Evolutionary conservation across 2,329 filamentous ascomycete genomes (phyloP).

Genomic region (Neofusicoccum sp.): DNA sequence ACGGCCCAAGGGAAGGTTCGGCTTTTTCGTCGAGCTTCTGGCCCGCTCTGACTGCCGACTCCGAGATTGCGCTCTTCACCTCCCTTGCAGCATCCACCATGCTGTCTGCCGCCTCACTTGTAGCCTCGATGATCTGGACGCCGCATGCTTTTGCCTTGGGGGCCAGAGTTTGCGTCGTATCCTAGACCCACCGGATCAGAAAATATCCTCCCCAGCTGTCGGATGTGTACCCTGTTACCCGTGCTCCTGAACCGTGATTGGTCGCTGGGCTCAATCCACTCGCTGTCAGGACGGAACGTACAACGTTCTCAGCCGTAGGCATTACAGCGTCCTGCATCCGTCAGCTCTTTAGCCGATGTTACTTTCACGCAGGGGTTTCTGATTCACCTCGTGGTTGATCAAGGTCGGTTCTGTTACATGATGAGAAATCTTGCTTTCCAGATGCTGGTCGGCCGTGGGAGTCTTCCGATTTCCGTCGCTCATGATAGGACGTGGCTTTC

Average conservation of each 20-base stretch:
- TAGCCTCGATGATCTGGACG: conserved; percentile 5
- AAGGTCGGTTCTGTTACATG: conserved; percentile 6
- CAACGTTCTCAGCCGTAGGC: conserved; percentile 18
- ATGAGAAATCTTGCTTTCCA: not conserved
- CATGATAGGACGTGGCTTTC: conserved; percentile 3
- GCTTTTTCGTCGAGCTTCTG: conserved; percentile 12
- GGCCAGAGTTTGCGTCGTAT: conserved; percentile 13
- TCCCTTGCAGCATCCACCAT: conserved; percentile 12
- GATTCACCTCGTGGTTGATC: conserved; percentile 20
- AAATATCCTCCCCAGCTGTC: not conserved
- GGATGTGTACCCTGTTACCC: conserved; percentile 15
- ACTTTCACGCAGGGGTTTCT: not conserved
- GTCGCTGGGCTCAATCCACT: conserved; percentile 6
- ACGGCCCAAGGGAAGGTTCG: conserved; percentile 31
- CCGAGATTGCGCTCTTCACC: conserved; percentile 13
- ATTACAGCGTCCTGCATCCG: conserved; percentile 12
- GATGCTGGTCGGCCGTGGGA: not conserved
- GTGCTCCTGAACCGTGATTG: not conserved
- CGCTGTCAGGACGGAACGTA: conserved; percentile 4
- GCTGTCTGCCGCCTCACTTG: conserved; percentile 14
- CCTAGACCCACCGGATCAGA: conserved; percentile 18
- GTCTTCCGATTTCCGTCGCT: not conserved
- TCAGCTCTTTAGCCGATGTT: not conserved
- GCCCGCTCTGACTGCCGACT: conserved; percentile 21
- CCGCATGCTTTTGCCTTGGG: conserved; percentile 1